Conservation (phyloP, 2,329 filamentous ascomycete species). For the Thielaviopsis populi region DNA sequence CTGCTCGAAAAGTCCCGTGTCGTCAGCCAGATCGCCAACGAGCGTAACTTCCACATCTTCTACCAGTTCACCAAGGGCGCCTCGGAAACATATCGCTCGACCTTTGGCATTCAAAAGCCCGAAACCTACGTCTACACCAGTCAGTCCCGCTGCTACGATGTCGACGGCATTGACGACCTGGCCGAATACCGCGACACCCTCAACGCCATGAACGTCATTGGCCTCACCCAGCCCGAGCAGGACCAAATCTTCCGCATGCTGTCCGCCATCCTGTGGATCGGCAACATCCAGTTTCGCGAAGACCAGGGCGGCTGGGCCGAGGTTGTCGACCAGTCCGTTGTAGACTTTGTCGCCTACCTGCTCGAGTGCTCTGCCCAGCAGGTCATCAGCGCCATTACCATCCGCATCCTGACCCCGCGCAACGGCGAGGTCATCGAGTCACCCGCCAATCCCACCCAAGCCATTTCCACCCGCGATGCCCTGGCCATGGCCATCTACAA, state of each 20-base stretch:
- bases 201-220: constrained; percentile 89
- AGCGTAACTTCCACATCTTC: constrained; percentile 98
- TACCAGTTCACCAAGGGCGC: constrained; percentile 97
- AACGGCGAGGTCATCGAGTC: constrained; percentile 54
- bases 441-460: constrained; percentile 77
- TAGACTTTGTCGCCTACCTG: constrained; percentile 88
- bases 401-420: constrained; percentile 62
- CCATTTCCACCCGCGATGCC: constrained; percentile 73
- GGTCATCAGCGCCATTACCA: constrained; percentile 75
- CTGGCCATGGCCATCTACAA: constrained; percentile 91
- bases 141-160: constrained; percentile 84
- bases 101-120: constrained; percentile 81
- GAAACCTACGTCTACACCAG: constrained; percentile 91
- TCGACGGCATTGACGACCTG: constrained; percentile 82
- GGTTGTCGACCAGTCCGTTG: constrained; percentile 75
- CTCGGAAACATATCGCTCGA: constrained; percentile 68
- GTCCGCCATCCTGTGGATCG: constrained; percentile 80
- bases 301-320: constrained; percentile 79
- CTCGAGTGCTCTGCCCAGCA: constrained; percentile 71
- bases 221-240: constrained; percentile 73
- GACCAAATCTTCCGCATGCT: constrained; percentile 96
- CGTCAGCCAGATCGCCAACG: constrained; percentile 84
- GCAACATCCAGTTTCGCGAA: constrained; percentile 82
- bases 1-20: constrained; percentile 90
- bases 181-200: constrained; percentile 82